Conservation (phyloP, 306 rosid species). For the Gastrolobium villosum region DNA sequence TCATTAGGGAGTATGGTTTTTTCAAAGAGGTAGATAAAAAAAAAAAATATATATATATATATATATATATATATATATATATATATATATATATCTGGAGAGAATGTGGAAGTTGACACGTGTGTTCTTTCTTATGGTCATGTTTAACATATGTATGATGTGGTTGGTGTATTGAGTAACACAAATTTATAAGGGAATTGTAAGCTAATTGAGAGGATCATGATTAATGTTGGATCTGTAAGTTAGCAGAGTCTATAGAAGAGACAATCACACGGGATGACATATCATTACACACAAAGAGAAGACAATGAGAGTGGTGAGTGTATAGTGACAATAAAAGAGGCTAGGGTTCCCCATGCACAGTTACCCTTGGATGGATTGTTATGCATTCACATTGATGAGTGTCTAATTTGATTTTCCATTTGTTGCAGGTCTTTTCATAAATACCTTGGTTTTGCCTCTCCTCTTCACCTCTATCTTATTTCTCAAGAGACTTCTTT, state of each 20-base stretch:
- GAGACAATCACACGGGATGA: no score
- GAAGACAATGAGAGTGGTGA: no score
- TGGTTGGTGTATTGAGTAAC: conserved; percentile 9
- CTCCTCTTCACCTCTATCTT: conserved; percentile 46
- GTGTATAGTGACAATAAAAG: no score
- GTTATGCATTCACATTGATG: neutral
- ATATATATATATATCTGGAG: no score
- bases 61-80: no score
- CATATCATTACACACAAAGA: no score
- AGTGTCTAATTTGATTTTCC: conserved; percentile 20
- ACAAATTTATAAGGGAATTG: neutral
- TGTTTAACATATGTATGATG: neutral
- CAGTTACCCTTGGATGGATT: neutral
- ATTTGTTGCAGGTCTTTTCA: conserved; percentile 47
- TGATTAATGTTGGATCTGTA: no score
- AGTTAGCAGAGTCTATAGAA: no score
- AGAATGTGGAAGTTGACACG: conserved; percentile 4
- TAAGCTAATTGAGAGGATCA: neutral
- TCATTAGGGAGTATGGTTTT: no score
- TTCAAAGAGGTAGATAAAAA: neutral
- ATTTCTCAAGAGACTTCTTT: conserved; percentile 47
- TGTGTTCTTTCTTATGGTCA: neutral
- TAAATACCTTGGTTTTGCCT: conserved; percentile 51
- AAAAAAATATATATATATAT: no score
- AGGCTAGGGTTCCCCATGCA: neutral